Percentiles rank a stretch among this genome's conserved stretches.
These are phyloP conservation scores for Nidularia pulvinata DNA, from an alignment of 768 basidiomycete species.

Conservation along the genomic window DNA sequence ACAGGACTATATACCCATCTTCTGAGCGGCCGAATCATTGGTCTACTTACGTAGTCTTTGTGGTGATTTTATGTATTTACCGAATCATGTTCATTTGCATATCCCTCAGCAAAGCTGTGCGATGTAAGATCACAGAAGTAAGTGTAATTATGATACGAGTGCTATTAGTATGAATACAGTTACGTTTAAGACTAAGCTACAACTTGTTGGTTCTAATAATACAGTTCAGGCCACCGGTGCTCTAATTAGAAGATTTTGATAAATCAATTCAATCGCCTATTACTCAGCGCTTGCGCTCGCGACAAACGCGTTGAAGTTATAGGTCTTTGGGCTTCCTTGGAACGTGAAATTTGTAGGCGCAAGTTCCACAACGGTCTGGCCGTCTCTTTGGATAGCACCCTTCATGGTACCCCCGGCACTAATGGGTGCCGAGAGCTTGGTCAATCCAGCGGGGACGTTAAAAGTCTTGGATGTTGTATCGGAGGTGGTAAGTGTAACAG, in stretches of 20 bases:
- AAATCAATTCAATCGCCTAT: background rate
- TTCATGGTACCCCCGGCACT: slow-evolving; percentile 48
- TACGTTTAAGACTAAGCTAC: too few relatives aligned
- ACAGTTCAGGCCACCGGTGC: background rate
- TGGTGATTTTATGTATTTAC: too few relatives aligned
- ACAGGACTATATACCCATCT: slow-evolving; percentile 92
- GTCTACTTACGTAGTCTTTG: background rate
- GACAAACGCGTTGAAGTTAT: slow-evolving; percentile 80
- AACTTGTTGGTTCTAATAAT: background rate
- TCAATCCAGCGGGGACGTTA: slow-evolving; percentile 53
- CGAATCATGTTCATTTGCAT: too few relatives aligned
- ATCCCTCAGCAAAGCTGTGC: too few relatives aligned
- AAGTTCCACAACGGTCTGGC: slow-evolving; percentile 44
- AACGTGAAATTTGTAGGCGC: slow-evolving; percentile 52
- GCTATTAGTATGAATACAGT: too few relatives aligned
- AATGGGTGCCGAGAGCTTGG: slow-evolving; percentile 62
- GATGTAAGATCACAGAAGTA: too few relatives aligned
- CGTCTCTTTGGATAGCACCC: slow-evolving; percentile 46
- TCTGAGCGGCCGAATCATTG: slow-evolving; percentile 38
- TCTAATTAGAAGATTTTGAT: too few relatives aligned
- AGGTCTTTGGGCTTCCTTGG: slow-evolving; percentile 47
- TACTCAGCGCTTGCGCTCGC: slow-evolving; percentile 26
- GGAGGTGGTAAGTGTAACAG: slow-evolving; percentile 54
- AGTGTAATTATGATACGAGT: too few relatives aligned
- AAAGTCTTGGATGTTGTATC: slow-evolving; percentile 40